These are phyloP conservation scores for Phytophthora syringae DNA, from an alignment of 352 stramenopile species.

Conservation along the genomic window DNA sequence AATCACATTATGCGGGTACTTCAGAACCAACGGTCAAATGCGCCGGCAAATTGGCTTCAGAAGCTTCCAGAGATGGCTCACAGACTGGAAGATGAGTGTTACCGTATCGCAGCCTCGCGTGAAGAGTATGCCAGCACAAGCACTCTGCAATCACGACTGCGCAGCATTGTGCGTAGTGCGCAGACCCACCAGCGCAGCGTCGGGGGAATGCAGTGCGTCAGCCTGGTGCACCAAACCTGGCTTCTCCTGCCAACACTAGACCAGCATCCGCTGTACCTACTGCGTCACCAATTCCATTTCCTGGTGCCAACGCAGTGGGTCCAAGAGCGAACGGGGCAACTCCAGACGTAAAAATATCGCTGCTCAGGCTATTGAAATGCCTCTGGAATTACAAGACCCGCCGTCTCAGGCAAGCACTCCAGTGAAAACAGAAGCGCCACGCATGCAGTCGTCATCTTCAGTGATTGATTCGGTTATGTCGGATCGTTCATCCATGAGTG, in stretches of 20 bases:
- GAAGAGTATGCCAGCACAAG: constrained; percentile 96
- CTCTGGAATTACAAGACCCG: constrained; percentile 66
- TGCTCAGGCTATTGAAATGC: constrained; percentile 82
- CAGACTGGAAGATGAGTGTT: constrained; percentile 97
- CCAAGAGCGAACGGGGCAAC: too few relatives aligned
- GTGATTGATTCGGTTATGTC: constrained; percentile 55
- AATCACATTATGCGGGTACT: constrained; percentile 95
- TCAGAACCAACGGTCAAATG: constrained; percentile 95
- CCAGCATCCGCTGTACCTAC: constrained; percentile 22
- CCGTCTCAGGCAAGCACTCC: constrained; percentile 38
- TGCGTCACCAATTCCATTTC: constrained; percentile 64
- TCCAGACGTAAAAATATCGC: constrained; percentile 28
- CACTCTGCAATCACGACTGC: constrained; percentile 95
- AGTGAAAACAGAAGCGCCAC: constrained; percentile 38
- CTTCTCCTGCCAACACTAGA: constrained; percentile 26
- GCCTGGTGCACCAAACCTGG: constrained; percentile 30
- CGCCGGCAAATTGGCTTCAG: constrained; percentile 95
- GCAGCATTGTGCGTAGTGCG: constrained; percentile 92
- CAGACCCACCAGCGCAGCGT: constrained; percentile 70
- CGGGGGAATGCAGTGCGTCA: constrained; percentile 38
- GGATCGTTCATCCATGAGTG: constrained; percentile 46
- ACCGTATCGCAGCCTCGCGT: constrained; percentile 85
- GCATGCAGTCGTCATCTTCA: constrained; percentile 35
- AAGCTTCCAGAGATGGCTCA: constrained; percentile 98
- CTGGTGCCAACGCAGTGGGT: constrained; percentile 56